These are phyloP conservation scores for Penicillium rolfsii DNA, from an alignment of 2,329 filamentous ascomycete genomes.

Conservation along the genomic window DNA sequence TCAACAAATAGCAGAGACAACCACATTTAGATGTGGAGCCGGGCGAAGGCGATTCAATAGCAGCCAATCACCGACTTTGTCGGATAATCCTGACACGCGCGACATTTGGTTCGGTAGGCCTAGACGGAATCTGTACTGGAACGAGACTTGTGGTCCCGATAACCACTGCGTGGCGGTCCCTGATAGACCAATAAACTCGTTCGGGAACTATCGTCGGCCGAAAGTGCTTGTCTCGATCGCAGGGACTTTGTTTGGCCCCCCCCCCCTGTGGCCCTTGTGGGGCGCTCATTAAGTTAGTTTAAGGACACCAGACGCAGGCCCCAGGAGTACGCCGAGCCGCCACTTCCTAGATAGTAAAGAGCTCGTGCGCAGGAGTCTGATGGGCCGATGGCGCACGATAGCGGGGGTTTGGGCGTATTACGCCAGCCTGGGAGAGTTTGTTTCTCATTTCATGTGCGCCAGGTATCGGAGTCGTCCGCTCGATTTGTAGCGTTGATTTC, in stretches of 20 bases:
- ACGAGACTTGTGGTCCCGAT: not conserved
- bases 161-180: not conserved
- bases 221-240: slow-evolving; percentile 1
- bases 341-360: slow-evolving; percentile 13
- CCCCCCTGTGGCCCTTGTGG: not conserved
- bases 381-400: slow-evolving; percentile 8
- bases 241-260: not conserved
- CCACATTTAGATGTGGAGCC: not conserved
- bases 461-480: not conserved
- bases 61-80: not conserved
- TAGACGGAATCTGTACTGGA: not conserved
- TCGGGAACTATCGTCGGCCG: not conserved
- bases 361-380: slow-evolving; percentile 13
- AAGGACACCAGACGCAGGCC: not conserved
- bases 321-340: slow-evolving; percentile 2
- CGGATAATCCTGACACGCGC: not conserved
- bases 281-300: not conserved
- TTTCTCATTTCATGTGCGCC: not conserved
- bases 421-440: not conserved
- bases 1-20: not conserved
- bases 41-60: not conserved
- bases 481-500: not conserved
- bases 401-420: not conserved
- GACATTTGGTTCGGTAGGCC: not conserved
- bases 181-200: not conserved